phyloP scores from a whole-genome alignment of 2,329 filamentous ascomycete genomes.

The Ceratocystis harringtonii region DNA sequence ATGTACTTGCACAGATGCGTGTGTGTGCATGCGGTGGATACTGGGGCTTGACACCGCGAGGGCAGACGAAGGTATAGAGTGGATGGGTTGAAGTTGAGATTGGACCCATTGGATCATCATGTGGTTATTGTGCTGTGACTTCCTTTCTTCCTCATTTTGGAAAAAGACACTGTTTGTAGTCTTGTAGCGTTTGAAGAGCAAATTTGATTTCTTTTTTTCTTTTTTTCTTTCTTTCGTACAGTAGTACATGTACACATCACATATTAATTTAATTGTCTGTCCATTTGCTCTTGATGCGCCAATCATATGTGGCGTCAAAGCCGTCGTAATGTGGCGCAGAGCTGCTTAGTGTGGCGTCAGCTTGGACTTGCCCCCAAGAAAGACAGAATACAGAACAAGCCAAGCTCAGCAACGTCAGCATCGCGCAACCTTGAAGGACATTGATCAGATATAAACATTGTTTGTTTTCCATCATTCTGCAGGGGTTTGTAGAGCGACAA shows the following conservation, averaged over 20 bases:
- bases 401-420: not conserved
- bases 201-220: not conserved
- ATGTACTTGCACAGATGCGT: conserved; percentile 39
- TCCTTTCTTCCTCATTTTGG: not conserved
- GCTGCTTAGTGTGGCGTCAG: not conserved
- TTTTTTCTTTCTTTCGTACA: not conserved
- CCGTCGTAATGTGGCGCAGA: not conserved
- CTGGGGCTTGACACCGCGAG: conserved; percentile 29
- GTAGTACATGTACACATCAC: no score
- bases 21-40: conserved; percentile 40
- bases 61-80: conserved; percentile 13
- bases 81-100: not conserved
- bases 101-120: not conserved
- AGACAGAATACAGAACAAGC: not conserved
- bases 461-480: no score
- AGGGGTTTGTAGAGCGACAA: no score
- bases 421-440: not conserved
- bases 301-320: not conserved
- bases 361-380: not conserved
- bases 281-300: not conserved
- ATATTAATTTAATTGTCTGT: no score
- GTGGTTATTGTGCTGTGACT: not conserved
- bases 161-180: not conserved
- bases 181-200: not conserved
- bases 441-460: no score